These are phyloP conservation scores for Carpinus viminea DNA, from an alignment of 306 rosid genomes.

Conservation along the genomic window DNA sequence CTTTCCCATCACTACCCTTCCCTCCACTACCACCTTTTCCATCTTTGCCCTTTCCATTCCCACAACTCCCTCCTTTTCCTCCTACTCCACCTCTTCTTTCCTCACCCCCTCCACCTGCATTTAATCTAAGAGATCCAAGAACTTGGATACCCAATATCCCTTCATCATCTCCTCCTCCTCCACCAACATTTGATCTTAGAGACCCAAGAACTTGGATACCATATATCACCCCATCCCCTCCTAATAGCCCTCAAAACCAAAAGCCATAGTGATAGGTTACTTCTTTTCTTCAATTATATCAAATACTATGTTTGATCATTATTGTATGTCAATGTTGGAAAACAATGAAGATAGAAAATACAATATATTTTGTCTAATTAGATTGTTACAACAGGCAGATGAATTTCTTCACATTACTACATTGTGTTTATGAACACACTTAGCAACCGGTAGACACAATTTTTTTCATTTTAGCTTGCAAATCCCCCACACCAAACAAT, in stretches of 20 bases:
- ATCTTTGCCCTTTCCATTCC: slow-evolving; percentile 38
- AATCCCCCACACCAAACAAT: background rate
- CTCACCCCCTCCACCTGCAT: slow-evolving; percentile 50
- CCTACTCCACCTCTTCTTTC: slow-evolving; percentile 27
- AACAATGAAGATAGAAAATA: slow-evolving; percentile 9
- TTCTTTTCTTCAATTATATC: slow-evolving; percentile 5
- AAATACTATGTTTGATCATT: slow-evolving; percentile 14
- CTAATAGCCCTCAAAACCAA: slow-evolving; percentile 29
- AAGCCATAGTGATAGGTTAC: slow-evolving; percentile 36
- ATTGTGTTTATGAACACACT: background rate
- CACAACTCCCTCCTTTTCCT: slow-evolving; percentile 37
- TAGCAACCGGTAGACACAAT: background rate
- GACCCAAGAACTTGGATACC: slow-evolving; percentile 69
- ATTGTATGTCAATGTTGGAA: slow-evolving; percentile 15
- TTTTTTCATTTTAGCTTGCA: background rate
- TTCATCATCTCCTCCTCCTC: slow-evolving; percentile 33
- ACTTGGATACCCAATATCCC: slow-evolving; percentile 50
- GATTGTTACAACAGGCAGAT: background rate
- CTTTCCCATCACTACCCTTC: slow-evolving; percentile 35
- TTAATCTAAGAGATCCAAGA: slow-evolving; percentile 43
- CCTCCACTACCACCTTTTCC: slow-evolving; percentile 35
- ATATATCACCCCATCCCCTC: slow-evolving; percentile 41
- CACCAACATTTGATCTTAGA: slow-evolving; percentile 38
- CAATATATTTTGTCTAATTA: background rate
- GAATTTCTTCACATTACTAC: background rate